These are phyloP conservation scores for Neurospora sp. DNA, from an alignment of 495 filamentous ascomycete genomes.

Conservation along the genomic window DNA sequence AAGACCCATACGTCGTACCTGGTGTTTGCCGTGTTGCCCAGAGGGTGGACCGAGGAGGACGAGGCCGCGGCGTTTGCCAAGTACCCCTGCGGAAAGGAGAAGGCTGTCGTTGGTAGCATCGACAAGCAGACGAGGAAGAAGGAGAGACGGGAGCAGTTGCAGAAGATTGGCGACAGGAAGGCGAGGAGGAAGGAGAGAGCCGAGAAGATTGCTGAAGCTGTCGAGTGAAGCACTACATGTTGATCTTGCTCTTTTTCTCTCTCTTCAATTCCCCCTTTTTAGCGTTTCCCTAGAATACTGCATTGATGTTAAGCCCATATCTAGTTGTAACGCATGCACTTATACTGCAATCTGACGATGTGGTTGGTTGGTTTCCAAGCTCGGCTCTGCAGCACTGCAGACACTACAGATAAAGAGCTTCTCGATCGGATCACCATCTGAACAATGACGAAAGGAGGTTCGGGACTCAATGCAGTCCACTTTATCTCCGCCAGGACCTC, in stretches of 20 bases:
- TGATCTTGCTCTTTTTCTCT: background rate
- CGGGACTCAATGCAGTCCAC: background rate
- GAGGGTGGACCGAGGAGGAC: conserved; percentile 73
- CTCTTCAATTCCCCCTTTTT: background rate
- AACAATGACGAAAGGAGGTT: background rate
- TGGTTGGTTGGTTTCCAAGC: background rate
- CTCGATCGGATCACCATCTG: background rate
- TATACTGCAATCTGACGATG: background rate
- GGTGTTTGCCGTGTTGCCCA: conserved; percentile 82
- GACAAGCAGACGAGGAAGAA: conserved; percentile 41
- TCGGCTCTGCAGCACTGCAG: background rate
- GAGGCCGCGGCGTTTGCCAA: conserved; percentile 55
- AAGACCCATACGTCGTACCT: conserved; percentile 95
- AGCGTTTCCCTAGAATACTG: background rate
- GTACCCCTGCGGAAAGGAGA: conserved; percentile 45
- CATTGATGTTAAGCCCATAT: background rate
- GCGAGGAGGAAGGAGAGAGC: conserved; percentile 19
- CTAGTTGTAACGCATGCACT: background rate
- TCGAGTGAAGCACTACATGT: background rate
- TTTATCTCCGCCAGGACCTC: background rate
- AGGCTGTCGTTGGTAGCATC: conserved; percentile 38
- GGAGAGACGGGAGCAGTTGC: conserved; percentile 34
- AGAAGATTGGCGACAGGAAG: conserved; percentile 16
- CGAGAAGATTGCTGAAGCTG: conserved; percentile 12
- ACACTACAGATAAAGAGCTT: background rate